Evolutionary conservation across 2,329 filamentous ascomycete species (phyloP).

Genomic region (Parafenestella ontariensis): DNA sequence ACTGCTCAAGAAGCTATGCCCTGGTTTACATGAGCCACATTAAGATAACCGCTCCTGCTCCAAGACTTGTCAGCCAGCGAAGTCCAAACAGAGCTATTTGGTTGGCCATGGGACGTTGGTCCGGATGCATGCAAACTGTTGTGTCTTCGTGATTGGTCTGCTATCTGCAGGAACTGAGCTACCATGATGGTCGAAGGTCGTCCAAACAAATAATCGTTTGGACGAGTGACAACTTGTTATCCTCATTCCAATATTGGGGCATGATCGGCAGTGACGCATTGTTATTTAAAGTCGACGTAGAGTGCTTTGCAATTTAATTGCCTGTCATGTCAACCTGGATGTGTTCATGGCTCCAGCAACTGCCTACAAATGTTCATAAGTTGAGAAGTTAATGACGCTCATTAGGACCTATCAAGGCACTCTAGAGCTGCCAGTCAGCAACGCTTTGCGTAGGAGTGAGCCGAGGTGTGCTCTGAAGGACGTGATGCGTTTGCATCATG

Average conservation of each 20-base stretch:
- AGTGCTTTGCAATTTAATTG: background rate
- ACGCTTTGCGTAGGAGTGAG: background rate
- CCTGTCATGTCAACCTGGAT: background rate
- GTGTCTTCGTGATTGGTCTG: too few species aligned
- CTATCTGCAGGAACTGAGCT: too few species aligned
- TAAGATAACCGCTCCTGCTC: background rate
- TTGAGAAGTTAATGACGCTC: background rate
- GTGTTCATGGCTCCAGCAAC: background rate
- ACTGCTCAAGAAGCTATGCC: background rate
- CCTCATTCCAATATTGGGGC: too few species aligned
- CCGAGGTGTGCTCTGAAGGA: background rate
- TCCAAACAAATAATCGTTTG: background rate
- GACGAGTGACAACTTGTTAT: too few species aligned
- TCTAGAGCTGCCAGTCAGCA: background rate
- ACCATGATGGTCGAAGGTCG: background rate
- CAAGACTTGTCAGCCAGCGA: too few species aligned
- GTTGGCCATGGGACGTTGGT: too few species aligned
- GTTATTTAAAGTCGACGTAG: background rate
- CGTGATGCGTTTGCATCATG: too few species aligned
- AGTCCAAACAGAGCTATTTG: too few species aligned
- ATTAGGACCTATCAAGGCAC: background rate
- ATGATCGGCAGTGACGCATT: too few species aligned
- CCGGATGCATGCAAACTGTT: too few species aligned
- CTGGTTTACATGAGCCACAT: background rate
- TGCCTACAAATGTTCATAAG: background rate